Base-by-base conservation (phyloP, 495 filamentous ascomycete genomes). In the Choiromyces venosus region DNA sequence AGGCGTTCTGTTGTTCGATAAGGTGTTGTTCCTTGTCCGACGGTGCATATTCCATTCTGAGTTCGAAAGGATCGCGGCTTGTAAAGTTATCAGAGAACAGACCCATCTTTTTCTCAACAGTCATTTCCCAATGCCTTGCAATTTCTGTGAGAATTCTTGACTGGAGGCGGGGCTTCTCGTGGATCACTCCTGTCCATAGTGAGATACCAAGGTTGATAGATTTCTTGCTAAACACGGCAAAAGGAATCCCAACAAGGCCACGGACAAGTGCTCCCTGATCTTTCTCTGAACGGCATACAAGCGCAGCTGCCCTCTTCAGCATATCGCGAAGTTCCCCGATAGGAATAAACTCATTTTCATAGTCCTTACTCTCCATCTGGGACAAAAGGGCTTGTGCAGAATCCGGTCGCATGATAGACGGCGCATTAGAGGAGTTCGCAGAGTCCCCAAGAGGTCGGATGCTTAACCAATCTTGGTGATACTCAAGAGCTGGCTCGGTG, bases 201-300 rank as follows among this genome's bases (percentile, higher is more conserved):
- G 94, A 97, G 39, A 98, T 90, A 25, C 96, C 96, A 12, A 97
- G 88, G 78, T 97, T 96, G 81, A 99, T 95, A 21, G 92, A 92
- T 80, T 96, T 92, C 82, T 96, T 97, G 6, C 91, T 94, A 81
- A 99, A 98, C 35, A 95, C 87, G 38, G 87, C 86, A 83, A 98
- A 99, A 2, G 96, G 96, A 74, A 98, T 92, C 66, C 87, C 87
- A 70, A 99, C 95, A 37, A 99, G 85, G 79, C 94, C 91, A 76
- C 93, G 90, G 21, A 92, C 87, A 74, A 97, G 88, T 6, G 90
- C 87, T 73, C 91, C 89, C 76, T 91, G 89, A 74, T 93, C 89
- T 65, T 85, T 85, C 71, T 88, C 87, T 74, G 86, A 89, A 61
- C 89, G 88, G 81, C 94, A 97, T 21, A 99, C 86, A 19, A 98